Evolutionary conservation across 1,284 basidiomycete genomes (phyloP).

Genomic region (Puccinia novopanici): DNA sequence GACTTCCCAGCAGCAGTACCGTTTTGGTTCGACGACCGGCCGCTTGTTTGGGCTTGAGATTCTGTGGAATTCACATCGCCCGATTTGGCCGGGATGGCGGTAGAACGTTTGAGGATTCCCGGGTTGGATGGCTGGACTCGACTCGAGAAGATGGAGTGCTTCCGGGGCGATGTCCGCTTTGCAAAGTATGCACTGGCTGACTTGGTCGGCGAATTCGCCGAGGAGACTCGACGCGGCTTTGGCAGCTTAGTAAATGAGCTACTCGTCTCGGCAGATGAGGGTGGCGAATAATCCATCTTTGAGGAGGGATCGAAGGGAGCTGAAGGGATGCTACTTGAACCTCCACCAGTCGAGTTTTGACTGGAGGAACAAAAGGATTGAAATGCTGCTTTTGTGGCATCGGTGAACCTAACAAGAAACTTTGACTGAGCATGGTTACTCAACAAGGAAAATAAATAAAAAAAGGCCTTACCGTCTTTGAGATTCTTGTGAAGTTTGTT

Average conservation of each 20-base stretch:
- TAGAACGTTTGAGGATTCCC: constrained; percentile 1
- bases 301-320: not conserved
- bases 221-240: not conserved
- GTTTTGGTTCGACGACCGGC: not conserved
- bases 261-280: constrained; percentile 19
- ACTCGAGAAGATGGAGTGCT: constrained; percentile 3
- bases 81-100: not conserved
- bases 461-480: constrained; percentile 28
- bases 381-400: constrained; percentile 29
- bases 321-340: not conserved
- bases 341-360: constrained; percentile 13
- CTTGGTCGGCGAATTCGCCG: constrained; percentile 22
- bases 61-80: not conserved
- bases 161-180: constrained; percentile 21
- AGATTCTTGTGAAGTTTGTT: constrained; percentile 16
- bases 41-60: not conserved
- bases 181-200: constrained; percentile 15
- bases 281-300: constrained; percentile 1
- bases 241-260: not conserved
- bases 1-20: not conserved
- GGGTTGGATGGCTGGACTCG: not conserved
- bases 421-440: not conserved
- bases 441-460: not conserved
- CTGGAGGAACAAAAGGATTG: constrained; percentile 15
- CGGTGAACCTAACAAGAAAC: constrained; percentile 12